Percentiles rank a stretch among this genome's conserved stretches.
Evolutionary conservation across 2,329 filamentous ascomycete species (phyloP).

Genomic region (Geosmithia flava): DNA sequence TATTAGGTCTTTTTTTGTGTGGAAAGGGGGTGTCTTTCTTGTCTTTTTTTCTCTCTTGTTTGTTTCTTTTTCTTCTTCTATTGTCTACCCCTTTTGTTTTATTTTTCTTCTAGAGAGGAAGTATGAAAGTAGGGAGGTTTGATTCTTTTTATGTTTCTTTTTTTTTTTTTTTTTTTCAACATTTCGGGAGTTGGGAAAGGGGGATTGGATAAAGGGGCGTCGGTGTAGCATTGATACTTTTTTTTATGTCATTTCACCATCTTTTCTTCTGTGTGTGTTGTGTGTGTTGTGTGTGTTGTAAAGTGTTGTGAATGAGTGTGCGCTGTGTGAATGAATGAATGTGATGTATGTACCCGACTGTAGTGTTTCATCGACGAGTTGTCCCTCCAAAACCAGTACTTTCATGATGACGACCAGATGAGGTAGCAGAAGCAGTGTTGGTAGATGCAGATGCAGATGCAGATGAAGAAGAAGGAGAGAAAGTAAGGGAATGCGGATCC

Average conservation of each 20-base stretch:
- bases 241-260: neutral
- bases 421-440: too few species aligned
- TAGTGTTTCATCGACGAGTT: conserved; percentile 33
- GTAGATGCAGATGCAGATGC: too few species aligned
- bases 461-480: conserved; percentile 22
- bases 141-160: neutral
- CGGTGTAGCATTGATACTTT: neutral
- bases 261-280: neutral
- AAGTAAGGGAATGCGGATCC: too few species aligned
- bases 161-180: neutral
- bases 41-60: too few species aligned
- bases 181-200: neutral
- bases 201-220: neutral
- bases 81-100: neutral
- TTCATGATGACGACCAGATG: conserved; percentile 40
- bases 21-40: too few species aligned
- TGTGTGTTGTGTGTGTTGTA: too few species aligned
- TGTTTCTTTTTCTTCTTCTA: neutral
- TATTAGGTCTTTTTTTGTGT: neutral
- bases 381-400: conserved; percentile 67
- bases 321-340: too few species aligned
- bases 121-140: neutral
- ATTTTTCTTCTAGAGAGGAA: neutral
- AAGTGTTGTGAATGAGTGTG: neutral
- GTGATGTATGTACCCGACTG: too few species aligned